phyloP scores from a whole-genome alignment of 2,329 filamentous ascomycete species.

The Phaeosphaeriaceae sp. region DNA sequence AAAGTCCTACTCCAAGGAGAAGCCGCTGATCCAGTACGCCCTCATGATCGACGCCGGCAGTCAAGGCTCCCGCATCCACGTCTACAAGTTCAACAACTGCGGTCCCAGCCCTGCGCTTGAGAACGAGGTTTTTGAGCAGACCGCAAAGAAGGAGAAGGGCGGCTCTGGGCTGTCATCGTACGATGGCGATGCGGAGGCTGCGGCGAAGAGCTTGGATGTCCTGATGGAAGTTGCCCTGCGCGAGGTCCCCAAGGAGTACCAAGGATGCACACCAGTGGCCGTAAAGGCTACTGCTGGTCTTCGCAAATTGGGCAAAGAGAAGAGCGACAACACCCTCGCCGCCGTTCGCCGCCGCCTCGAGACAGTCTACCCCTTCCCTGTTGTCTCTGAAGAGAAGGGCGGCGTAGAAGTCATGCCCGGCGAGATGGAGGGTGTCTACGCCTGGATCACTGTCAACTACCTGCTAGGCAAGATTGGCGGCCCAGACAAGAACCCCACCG shows the following conservation, averaged over 20 bases:
- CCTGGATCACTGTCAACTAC: slow-evolving; percentile 99
- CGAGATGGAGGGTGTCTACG: slow-evolving; percentile 95
- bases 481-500: slow-evolving; percentile 87
- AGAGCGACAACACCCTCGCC: slow-evolving; percentile 82
- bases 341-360: slow-evolving; percentile 86
- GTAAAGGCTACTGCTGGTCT: slow-evolving; percentile 97
- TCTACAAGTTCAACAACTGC: slow-evolving; percentile 99
- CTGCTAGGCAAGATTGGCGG: slow-evolving; percentile 96
- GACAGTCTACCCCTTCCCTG: slow-evolving; percentile 90
- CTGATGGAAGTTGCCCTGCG: slow-evolving; percentile 86
- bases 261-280: slow-evolving; percentile 91
- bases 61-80: slow-evolving; percentile 96
- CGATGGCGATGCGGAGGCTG: slow-evolving; percentile 82
- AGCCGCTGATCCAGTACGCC: slow-evolving; percentile 95
- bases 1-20: slow-evolving; percentile 82
- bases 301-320: slow-evolving; percentile 81
- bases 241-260: slow-evolving; percentile 85
- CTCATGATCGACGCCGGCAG: slow-evolving; percentile 99
- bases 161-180: slow-evolving; percentile 85
- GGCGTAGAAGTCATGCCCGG: slow-evolving; percentile 98
- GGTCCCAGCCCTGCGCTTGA: slow-evolving; percentile 94
- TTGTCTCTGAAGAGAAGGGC: slow-evolving; percentile 82
- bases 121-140: slow-evolving; percentile 91
- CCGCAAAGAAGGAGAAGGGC: slow-evolving; percentile 80
- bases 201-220: slow-evolving; percentile 86